phyloP scores from a whole-genome alignment of 495 filamentous ascomycete genomes.

The Podospora pseudoanserina region DNA sequence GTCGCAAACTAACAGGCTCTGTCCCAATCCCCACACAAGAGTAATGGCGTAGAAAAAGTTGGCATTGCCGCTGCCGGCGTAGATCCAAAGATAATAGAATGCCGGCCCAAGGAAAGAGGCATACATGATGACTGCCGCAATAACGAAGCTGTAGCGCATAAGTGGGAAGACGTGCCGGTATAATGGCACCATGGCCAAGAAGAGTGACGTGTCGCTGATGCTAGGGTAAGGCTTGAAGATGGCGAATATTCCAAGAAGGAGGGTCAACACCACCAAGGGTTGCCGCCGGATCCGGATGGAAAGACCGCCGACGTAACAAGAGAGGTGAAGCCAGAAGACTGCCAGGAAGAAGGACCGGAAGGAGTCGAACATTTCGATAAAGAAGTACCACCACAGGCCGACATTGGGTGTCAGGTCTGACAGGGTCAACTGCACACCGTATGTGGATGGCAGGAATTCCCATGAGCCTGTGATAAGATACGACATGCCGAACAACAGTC shows the following conservation, averaged over 20 bases:
- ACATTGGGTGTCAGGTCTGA: conserved; percentile 93
- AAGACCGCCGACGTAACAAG: conserved; percentile 79
- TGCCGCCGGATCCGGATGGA: conserved; percentile 76
- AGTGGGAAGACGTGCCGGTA: conserved; percentile 92
- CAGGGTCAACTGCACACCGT: conserved; percentile 85
- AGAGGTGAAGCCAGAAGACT: conserved; percentile 94
- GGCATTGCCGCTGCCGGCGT: conserved; percentile 94
- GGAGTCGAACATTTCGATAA: conserved; percentile 98
- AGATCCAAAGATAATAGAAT: conserved; percentile 98
- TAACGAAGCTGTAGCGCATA: conserved; percentile 91
- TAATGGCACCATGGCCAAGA: conserved; percentile 76
- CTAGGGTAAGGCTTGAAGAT: conserved; percentile 97
- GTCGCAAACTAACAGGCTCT: conserved; percentile 76
- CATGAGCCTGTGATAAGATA: conserved; percentile 74
- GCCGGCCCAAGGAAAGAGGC: conserved; percentile 84
- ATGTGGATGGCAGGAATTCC: conserved; percentile 83
- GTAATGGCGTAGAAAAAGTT: conserved; percentile 99
- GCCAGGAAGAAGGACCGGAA: conserved; percentile 96
- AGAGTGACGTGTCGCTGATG: conserved; percentile 80
- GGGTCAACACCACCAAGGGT: conserved; percentile 77
- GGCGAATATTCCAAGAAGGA: conserved; percentile 79
- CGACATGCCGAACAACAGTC: conserved; percentile 63
- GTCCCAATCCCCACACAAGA: conserved; percentile 88
- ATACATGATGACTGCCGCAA: conserved; percentile 76
- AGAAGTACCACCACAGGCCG: conserved; percentile 99